A percentile compares a stretch with the other conserved stretches of the same genome.
phyloP scores from a whole-genome alignment of 2,329 filamentous ascomycete species.

The Trichophyton schoenleinii region DNA sequence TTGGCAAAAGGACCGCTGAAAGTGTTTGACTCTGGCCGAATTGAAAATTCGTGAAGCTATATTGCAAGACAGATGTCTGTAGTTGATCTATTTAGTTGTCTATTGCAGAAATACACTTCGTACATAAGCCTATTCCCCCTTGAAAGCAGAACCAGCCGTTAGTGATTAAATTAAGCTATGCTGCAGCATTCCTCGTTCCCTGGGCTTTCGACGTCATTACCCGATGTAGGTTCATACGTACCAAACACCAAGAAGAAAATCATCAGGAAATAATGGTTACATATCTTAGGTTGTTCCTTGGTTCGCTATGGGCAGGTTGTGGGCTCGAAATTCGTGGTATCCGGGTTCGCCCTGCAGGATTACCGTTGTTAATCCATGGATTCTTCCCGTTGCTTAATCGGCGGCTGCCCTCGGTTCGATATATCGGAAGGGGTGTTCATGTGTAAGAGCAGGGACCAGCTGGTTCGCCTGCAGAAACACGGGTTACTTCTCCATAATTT shows the following conservation, averaged over 20 bases:
- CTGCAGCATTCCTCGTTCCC: background rate
- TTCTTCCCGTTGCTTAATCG: slow-evolving; percentile 1
- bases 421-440: background rate
- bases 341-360: background rate
- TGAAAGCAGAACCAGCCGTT: background rate
- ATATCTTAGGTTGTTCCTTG: background rate
- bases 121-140: background rate
- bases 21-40: background rate
- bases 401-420: background rate
- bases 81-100: background rate
- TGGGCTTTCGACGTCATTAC: background rate
- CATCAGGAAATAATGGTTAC: background rate
- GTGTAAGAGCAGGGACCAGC: background rate
- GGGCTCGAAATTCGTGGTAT: background rate
- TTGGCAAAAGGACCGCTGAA: background rate
- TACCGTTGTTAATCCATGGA: background rate
- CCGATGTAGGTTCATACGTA: background rate
- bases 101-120: background rate
- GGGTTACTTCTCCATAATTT: background rate
- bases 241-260: background rate
- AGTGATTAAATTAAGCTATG: background rate
- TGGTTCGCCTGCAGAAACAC: background rate
- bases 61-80: background rate
- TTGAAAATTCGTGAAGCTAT: background rate
- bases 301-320: background rate